Conservation (phyloP, 2,329 filamentous ascomycete species). For the Epichloe typhina region DNA sequence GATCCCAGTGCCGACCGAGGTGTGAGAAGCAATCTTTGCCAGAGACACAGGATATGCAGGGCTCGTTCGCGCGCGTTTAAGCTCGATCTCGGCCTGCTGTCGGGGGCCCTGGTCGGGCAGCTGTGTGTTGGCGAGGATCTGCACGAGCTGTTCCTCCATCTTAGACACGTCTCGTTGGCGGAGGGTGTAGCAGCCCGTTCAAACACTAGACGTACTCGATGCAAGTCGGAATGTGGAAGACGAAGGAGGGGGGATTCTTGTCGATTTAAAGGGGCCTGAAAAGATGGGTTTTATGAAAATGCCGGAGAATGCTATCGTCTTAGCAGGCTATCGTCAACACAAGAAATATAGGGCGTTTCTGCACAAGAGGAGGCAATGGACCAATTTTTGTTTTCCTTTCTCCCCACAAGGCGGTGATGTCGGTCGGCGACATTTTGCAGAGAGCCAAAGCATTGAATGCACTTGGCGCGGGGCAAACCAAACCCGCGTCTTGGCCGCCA, state of each 20-base stretch:
- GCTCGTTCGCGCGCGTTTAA: constrained; percentile 56
- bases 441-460: not conserved
- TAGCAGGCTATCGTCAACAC: not conserved
- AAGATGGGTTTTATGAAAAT: not conserved
- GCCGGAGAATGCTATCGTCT: not conserved
- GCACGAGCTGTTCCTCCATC: constrained; percentile 90
- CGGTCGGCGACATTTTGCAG: not conserved
- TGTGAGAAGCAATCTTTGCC: constrained; percentile 66
- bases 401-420: constrained; percentile 1
- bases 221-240: not conserved
- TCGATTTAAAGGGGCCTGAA: not conserved
- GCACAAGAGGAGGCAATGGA: not conserved
- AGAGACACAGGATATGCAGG: constrained; percentile 68
- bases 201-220: not conserved
- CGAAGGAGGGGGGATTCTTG: too few species aligned
- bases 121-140: constrained; percentile 79
- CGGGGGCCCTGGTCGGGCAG: constrained; percentile 60
- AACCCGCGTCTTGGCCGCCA: not conserved
- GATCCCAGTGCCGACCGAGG: constrained; percentile 57
- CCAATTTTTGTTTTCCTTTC: not conserved
- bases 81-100: constrained; percentile 74
- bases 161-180: constrained; percentile 9
- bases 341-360: not conserved
- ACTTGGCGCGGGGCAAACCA: not conserved
- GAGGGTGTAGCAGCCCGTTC: not conserved